phyloP scores from a whole-genome alignment of 805 yeast species.

The Schizosaccharomyces cryophilus region DNA sequence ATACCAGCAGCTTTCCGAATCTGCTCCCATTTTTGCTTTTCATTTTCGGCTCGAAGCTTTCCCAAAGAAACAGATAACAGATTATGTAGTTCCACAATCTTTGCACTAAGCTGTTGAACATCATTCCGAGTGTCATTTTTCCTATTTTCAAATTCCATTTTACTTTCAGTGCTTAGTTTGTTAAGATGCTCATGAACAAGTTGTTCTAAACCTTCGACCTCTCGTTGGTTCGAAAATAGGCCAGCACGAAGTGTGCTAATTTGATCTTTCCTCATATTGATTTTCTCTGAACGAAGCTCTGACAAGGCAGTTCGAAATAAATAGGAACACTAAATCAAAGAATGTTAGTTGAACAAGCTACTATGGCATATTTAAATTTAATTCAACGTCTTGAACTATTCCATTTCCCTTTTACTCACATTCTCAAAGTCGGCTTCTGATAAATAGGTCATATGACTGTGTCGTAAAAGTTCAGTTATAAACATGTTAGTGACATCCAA shows the following conservation, averaged over 20 bases:
- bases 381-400: too few relatives aligned
- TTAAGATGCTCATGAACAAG: not conserved
- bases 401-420: not conserved
- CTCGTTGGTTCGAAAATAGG: not conserved
- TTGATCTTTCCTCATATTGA: not conserved
- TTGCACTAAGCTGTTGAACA: not conserved
- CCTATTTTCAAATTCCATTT: not conserved
- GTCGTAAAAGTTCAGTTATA: not conserved
- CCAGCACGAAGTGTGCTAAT: not conserved
- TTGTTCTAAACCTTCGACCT: not conserved
- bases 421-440: not conserved
- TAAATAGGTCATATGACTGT: not conserved
- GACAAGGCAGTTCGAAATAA: not conserved
- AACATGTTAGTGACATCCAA: not conserved
- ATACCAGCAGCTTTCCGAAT: not conserved
- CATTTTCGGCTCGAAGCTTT: not conserved
- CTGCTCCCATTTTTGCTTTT: not conserved
- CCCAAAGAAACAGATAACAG: not conserved
- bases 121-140: not conserved
- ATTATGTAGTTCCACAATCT: not conserved
- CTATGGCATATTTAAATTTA: too few relatives aligned
- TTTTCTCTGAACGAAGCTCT: constrained; percentile 1
- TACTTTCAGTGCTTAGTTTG: not conserved
- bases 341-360: not conserved
- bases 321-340: not conserved